A percentile compares a stretch with the other conserved stretches of the same genome.
These are phyloP conservation scores for Gardenia jasminoides DNA, from an alignment of 257 asterid genomes.

Conservation along the genomic window DNA sequence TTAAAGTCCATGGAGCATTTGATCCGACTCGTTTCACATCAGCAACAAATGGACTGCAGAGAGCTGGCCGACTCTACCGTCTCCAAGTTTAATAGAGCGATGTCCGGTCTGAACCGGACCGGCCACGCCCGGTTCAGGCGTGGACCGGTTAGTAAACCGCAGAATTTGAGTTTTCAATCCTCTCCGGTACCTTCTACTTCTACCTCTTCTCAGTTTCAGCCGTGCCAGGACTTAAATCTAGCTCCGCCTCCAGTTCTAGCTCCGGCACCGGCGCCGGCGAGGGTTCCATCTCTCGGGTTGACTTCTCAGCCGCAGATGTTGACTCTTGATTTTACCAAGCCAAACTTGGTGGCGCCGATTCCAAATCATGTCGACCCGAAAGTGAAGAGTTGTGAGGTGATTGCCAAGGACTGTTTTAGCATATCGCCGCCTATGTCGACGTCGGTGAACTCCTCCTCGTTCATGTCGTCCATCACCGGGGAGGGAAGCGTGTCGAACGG, in stretches of 20 bases:
- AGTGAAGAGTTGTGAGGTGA: conserved; percentile 1
- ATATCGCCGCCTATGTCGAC: conserved; percentile 33
- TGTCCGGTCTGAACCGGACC: conserved; percentile 45
- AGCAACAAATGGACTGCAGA: conserved; percentile 54
- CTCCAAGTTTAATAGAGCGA: conserved; percentile 51
- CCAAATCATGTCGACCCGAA: conserved; percentile 2
- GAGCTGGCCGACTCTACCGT: conserved; percentile 69
- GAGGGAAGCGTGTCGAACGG: conserved; percentile 85
- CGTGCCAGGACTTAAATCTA: conserved; percentile 24
- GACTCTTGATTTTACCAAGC: conserved; percentile 58
- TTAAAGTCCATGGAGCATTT: conserved; percentile 73
- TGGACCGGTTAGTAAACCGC: conserved; percentile 44
- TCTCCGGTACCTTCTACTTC: conserved; percentile 10
- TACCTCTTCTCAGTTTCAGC: neutral
- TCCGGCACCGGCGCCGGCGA: conserved; percentile 16
- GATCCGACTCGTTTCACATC: conserved; percentile 54
- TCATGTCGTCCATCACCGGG: conserved; percentile 68
- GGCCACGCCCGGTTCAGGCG: conserved; percentile 93
- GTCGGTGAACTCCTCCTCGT: conserved; percentile 54
- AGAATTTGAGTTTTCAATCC: conserved; percentile 14
- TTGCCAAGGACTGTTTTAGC: conserved; percentile 32
- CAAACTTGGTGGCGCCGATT: conserved; percentile 14
- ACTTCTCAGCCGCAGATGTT: conserved; percentile 21
- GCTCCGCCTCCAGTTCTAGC: conserved; percentile 17
- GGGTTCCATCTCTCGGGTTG: neutral